Evolutionary conservation across 495 filamentous ascomycete genomes (phyloP).

Genomic region (Cercophora newfieldiana): DNA sequence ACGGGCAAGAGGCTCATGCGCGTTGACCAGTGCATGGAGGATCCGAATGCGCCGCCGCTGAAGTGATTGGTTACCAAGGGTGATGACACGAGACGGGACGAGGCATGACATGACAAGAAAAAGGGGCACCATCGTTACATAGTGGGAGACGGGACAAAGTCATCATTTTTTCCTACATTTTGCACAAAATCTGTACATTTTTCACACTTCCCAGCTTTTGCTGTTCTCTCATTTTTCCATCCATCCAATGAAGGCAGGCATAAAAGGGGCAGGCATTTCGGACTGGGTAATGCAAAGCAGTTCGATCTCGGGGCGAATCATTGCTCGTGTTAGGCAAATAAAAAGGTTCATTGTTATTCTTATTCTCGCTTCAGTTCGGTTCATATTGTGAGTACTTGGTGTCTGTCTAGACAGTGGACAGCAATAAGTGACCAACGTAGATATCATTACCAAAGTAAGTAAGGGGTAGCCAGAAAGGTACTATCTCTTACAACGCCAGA

Average conservation of each 20-base stretch:
- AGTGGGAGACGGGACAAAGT: too few relatives aligned
- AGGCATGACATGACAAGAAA: too few relatives aligned
- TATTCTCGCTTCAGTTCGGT: too few relatives aligned
- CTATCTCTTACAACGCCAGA: slow-evolving; percentile 4
- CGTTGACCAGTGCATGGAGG: slow-evolving; percentile 76
- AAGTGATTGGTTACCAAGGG: background rate
- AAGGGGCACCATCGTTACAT: too few relatives aligned
- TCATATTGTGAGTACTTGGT: too few relatives aligned
- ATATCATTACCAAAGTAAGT: background rate
- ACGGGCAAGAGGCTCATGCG: slow-evolving; percentile 71
- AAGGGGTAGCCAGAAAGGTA: too few relatives aligned
- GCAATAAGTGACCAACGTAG: background rate
- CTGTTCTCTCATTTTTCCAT: background rate
- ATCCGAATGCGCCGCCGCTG: slow-evolving; percentile 64
- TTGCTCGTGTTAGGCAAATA: background rate
- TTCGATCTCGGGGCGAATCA: background rate
- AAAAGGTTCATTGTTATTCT: background rate
- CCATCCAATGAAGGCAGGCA: background rate
- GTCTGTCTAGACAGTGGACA: too few relatives aligned
- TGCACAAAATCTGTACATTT: background rate
- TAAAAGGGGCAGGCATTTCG: background rate
- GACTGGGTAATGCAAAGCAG: background rate
- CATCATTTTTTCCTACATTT: too few relatives aligned
- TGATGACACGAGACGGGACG: too few relatives aligned
- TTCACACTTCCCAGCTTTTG: too few relatives aligned